Evolutionary conservation across 2,329 filamentous ascomycete genomes (phyloP).

Genomic region (Nigrospora sphaerica): DNA sequence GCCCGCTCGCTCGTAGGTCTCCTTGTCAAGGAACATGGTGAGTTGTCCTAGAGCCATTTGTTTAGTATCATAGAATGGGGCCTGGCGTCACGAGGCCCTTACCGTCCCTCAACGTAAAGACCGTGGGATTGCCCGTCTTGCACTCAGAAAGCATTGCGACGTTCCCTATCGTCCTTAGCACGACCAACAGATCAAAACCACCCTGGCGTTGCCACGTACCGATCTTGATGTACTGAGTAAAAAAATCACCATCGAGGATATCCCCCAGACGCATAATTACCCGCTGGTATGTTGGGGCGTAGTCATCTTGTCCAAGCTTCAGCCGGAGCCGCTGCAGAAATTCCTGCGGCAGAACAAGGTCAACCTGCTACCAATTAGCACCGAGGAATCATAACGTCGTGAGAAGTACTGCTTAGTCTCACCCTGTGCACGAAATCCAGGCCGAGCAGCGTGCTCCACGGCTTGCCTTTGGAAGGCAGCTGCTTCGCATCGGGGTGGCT

Average conservation of each 20-base stretch:
- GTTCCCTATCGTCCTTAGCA: slow-evolving; percentile 48
- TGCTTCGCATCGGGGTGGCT: slow-evolving; percentile 65
- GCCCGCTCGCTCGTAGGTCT: slow-evolving; percentile 76
- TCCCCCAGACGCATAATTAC: slow-evolving; percentile 68
- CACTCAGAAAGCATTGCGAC: slow-evolving; percentile 81
- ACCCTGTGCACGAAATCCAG: slow-evolving; percentile 66
- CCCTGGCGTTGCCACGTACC: slow-evolving; percentile 36
- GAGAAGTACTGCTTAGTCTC: slow-evolving; percentile 4
- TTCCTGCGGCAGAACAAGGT: slow-evolving; percentile 66
- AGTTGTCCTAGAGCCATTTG: slow-evolving; percentile 49
- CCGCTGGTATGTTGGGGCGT: slow-evolving; percentile 49
- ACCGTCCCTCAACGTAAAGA: slow-evolving; percentile 67
- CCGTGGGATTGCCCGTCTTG: slow-evolving; percentile 59
- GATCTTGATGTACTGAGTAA: slow-evolving; percentile 76
- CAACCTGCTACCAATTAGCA: slow-evolving; percentile 37
- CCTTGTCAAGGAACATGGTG: slow-evolving; percentile 70
- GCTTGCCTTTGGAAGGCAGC: slow-evolving; percentile 64
- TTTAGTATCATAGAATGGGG: slow-evolving; percentile 1
- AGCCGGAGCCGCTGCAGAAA: slow-evolving; percentile 46
- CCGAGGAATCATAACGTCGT: too few relatives aligned
- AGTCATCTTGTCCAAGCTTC: slow-evolving; percentile 34
- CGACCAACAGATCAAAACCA: neutral
- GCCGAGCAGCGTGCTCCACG: slow-evolving; percentile 61
- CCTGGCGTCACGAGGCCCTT: slow-evolving; percentile 8
- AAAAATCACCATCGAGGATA: slow-evolving; percentile 68